Evolutionary conservation across 2,329 filamentous ascomycete species (phyloP).

Genomic region (Chaetomium sp.): DNA sequence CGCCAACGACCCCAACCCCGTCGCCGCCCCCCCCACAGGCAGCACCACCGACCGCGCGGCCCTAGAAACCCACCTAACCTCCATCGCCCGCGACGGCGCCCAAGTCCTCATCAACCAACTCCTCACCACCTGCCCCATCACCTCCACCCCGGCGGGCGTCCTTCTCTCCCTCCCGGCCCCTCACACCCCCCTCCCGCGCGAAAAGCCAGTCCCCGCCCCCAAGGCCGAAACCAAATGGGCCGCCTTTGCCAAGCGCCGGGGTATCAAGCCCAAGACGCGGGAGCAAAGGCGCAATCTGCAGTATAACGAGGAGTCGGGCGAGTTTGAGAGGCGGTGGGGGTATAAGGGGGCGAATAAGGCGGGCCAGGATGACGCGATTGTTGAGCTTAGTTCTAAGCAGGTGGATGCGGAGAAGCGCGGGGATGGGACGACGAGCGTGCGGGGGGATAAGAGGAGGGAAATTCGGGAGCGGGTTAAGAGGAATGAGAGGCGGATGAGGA

Average conservation of each 20-base stretch:
- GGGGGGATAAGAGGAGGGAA: slow-evolving; percentile 57
- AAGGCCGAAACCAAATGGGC: slow-evolving; percentile 92
- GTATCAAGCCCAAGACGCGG: slow-evolving; percentile 81
- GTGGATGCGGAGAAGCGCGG: slow-evolving; percentile 51
- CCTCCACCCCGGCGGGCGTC: slow-evolving; percentile 62
- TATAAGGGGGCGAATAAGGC: slow-evolving; percentile 87
- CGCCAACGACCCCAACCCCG: slow-evolving; percentile 79
- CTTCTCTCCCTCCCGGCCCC: slow-evolving; percentile 69
- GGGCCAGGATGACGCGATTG: slow-evolving; percentile 77
- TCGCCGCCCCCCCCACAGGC: slow-evolving; percentile 46
- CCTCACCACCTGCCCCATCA: slow-evolving; percentile 77
- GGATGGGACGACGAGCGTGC: slow-evolving; percentile 40
- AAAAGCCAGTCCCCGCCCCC: slow-evolving; percentile 80
- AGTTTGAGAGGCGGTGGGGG: slow-evolving; percentile 93
- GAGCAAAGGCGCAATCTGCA: slow-evolving; percentile 68
- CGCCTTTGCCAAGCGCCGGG: slow-evolving; percentile 93
- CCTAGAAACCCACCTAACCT: slow-evolving; percentile 62
- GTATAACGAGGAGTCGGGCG: slow-evolving; percentile 76
- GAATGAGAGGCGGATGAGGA: slow-evolving; percentile 64
- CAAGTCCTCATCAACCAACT: slow-evolving; percentile 93
- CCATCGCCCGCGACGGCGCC: slow-evolving; percentile 78
- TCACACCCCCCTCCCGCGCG: slow-evolving; percentile 69
- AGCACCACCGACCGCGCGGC: slow-evolving; percentile 33
- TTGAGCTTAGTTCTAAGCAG: slow-evolving; percentile 81
- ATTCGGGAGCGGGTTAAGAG: slow-evolving; percentile 63